phyloP scores from a whole-genome alignment of 2,329 filamentous ascomycete genomes.

The Monilinia aucupariae region DNA sequence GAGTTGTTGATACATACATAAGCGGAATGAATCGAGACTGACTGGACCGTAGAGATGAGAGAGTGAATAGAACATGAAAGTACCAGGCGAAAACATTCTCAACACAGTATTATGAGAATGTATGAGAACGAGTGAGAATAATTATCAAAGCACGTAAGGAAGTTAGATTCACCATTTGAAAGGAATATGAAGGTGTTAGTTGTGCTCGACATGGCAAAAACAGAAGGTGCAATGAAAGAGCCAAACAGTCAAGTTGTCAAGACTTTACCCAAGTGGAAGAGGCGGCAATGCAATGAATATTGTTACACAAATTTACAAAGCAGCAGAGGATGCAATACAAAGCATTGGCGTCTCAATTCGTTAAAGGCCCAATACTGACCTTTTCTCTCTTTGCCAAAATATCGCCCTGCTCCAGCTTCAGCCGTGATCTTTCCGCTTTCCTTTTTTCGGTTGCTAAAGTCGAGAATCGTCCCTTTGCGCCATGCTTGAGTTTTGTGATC shows the following conservation, averaged over 20 bases:
- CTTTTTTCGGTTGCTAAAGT: conserved; percentile 49
- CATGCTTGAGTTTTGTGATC: conserved; percentile 88
- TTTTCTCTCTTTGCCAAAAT: conserved; percentile 43
- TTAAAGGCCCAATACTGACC: conserved; percentile 52
- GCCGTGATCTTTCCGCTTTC: conserved; percentile 40
- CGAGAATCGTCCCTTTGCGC: conserved; percentile 61
- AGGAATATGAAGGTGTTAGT: not conserved
- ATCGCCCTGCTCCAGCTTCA: conserved; percentile 38
- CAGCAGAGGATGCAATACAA: conserved; percentile 15
- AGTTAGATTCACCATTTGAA: not conserved
- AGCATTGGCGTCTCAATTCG: conserved; percentile 20
- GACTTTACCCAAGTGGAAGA: not conserved
- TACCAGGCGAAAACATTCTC: not conserved
- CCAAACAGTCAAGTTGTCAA: not conserved
- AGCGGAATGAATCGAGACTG: not conserved
- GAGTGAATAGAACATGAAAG: conserved; percentile 1
- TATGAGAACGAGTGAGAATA: not conserved
- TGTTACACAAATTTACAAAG: not conserved
- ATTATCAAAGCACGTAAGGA: not conserved
- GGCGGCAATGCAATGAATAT: not conserved
- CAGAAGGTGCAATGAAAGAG: not conserved
- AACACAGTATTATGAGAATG: too few relatives aligned
- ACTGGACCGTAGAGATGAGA: not conserved
- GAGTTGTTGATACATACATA: not conserved
- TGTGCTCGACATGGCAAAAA: not conserved